phyloP scores from a whole-genome alignment of 2,329 filamentous ascomycete species.

The Penicillium janthinellum region DNA sequence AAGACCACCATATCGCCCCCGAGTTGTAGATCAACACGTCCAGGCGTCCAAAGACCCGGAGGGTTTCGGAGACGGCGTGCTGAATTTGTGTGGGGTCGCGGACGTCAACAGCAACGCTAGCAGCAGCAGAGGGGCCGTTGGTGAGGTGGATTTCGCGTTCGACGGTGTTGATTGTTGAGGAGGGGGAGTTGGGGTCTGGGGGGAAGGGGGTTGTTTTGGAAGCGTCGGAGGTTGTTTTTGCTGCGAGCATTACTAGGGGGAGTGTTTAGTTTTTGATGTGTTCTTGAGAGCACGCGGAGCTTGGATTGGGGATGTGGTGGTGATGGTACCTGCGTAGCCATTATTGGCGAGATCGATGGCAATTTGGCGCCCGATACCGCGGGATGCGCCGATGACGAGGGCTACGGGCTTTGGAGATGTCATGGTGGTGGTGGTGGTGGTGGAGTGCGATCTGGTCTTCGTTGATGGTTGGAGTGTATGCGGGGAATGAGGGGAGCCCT shows the following conservation, averaged over 20 bases:
- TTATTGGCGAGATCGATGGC: conserved; percentile 73
- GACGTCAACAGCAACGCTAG: conserved; percentile 70
- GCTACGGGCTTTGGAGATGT: conserved; percentile 54
- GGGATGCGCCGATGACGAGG: conserved; percentile 72
- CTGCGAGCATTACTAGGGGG: conserved; percentile 69
- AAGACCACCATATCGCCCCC: conserved; percentile 82
- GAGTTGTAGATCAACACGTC: conserved; percentile 82
- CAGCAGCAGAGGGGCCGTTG: conserved; percentile 59
- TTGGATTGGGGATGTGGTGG: background rate
- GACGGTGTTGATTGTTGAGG: conserved; percentile 80
- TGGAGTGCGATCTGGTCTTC: background rate
- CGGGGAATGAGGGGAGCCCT: background rate
- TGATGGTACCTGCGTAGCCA: conserved; percentile 66
- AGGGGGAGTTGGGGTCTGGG: conserved; percentile 72
- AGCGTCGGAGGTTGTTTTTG: conserved; percentile 72
- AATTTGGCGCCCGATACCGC: conserved; percentile 79
- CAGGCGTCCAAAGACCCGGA: conserved; percentile 63
- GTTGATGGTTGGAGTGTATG: background rate
- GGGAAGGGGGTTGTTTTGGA: conserved; percentile 62
- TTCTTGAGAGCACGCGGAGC: conserved; percentile 2
- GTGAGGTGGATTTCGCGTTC: conserved; percentile 69
- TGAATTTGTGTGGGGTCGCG: conserved; percentile 64
- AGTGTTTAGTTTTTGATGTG: background rate
- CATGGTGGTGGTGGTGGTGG: conserved; percentile 17
- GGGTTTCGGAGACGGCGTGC: conserved; percentile 59